Evolutionary conservation across 106 monocot species (phyloP), one percentile per base, ranked within the genome.

Genomic region (Platanthera zijinensis): DNA sequence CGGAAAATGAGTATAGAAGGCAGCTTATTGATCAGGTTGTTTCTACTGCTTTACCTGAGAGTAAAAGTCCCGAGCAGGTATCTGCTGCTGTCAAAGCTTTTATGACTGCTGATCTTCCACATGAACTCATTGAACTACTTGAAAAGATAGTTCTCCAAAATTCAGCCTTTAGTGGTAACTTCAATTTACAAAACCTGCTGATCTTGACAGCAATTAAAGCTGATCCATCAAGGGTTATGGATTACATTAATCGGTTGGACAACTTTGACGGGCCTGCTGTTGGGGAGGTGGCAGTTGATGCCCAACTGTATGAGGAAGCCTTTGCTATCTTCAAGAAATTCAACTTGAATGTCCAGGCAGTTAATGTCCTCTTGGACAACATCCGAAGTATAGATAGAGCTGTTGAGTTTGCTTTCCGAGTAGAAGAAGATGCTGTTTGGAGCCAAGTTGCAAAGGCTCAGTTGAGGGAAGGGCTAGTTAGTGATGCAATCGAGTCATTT

Each of bases 191-290:
- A 74, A 96, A 96, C 68, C 89, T 96, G 54, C 84, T 96, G 52
- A 96, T 96, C 59, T 80, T 96, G 76, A 96, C 96, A 9, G 96
- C 96, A 56, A 96, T 96, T 53, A 96, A 93, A 76, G 96, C 96
- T 15, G 96, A 96, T 84, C 75, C 96, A 63, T 93, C 96, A 7
- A 90, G 96, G 69, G 96, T 96, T 47, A 96, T 96, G 96, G 96
- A 96, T 82, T 96, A 96, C 71, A 78, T 96, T 7, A 96, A 96
- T 79, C 89, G 96, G 57, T 77, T 96, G 78, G 96, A 96, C 81
- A 96, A 96, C 77, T 96, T 96, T 86, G 96, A 96, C 78, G 96
- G 96, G 4, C 96, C 96, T 78, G 96, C 96, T 51, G 96, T 96
- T 79, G 96, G 96, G 15, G 96, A 96, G 64, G 96, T 96, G 39